phyloP scores from a whole-genome alignment of 495 filamentous ascomycete genomes.

The Thozetella sp. region DNA sequence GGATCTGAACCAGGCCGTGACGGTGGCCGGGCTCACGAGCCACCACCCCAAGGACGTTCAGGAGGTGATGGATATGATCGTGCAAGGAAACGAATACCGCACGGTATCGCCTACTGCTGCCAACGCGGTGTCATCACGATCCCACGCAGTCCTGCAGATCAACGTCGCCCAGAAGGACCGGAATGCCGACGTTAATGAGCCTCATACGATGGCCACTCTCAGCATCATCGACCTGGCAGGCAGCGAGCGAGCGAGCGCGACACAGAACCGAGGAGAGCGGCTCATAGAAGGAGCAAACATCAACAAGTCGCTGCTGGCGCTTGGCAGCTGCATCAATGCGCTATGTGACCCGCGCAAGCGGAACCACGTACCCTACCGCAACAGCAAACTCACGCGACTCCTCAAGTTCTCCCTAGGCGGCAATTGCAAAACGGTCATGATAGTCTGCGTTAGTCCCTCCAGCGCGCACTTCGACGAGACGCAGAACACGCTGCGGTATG shows the following conservation, averaged over 20 bases:
- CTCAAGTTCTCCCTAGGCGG: conserved; percentile 97
- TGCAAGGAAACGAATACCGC: conserved; percentile 89
- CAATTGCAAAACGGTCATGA: conserved; percentile 99
- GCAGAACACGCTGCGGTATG: conserved; percentile 96
- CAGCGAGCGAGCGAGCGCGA: conserved; percentile 94
- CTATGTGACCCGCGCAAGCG: conserved; percentile 91
- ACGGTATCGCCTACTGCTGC: conserved; percentile 98
- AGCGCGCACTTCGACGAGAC: conserved; percentile 98
- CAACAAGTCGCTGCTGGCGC: conserved; percentile 94
- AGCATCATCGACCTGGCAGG: conserved; percentile 98
- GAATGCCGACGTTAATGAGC: conserved; percentile 91
- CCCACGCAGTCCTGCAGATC: conserved; percentile 98
- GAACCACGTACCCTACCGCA: conserved; percentile 95
- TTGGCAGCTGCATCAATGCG: conserved; percentile 98
- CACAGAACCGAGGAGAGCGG: conserved; percentile 92
- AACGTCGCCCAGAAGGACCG: conserved; percentile 93
- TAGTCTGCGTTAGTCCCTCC: conserved; percentile 96
- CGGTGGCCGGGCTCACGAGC: conserved; percentile 88
- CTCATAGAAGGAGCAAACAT: conserved; percentile 96
- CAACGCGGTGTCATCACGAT: conserved; percentile 96
- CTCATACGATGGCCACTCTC: conserved; percentile 95
- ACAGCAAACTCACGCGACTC: conserved; percentile 94
- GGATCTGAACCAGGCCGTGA: conserved; percentile 91
- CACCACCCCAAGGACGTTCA: conserved; percentile 84
- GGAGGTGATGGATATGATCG: conserved; percentile 99